These are phyloP conservation scores for Cladosporium sp. DNA, from an alignment of 2,329 filamentous ascomycete species.

Conservation along the genomic window DNA sequence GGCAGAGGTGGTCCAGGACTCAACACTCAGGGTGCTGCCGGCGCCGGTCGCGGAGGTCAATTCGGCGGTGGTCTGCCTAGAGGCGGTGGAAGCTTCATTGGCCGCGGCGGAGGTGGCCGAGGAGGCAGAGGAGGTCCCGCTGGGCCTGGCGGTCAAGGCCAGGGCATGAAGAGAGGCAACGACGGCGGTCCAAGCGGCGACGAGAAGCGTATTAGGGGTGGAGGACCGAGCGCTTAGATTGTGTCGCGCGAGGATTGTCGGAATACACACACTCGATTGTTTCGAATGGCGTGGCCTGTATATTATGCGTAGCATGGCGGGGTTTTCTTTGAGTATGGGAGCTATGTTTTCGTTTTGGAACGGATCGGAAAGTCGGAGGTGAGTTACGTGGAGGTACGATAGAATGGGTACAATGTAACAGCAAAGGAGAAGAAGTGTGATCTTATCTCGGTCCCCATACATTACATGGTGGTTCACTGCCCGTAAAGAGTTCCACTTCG, in stretches of 20 bases:
- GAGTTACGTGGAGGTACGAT: not conserved
- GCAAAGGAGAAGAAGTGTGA: not conserved
- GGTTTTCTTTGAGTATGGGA: not conserved
- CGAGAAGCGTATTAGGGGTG: constrained; percentile 18
- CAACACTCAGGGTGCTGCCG: constrained; percentile 14
- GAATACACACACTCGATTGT: not conserved
- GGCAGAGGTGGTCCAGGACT: constrained; percentile 22
- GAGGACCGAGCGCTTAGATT: constrained; percentile 3
- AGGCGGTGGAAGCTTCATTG: constrained; percentile 16
- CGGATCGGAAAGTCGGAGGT: not conserved
- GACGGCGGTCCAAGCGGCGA: constrained; percentile 16
- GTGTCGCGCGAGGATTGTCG: no score
- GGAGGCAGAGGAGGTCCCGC: constrained; percentile 15
- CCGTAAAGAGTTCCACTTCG: no score
- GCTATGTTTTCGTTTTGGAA: not conserved
- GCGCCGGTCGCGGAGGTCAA: constrained; percentile 9
- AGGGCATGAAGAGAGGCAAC: constrained; percentile 11
- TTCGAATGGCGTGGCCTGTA: not conserved
- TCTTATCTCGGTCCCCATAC: not conserved
- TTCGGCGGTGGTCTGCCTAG: constrained; percentile 11
- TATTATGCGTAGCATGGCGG: constrained; percentile 6
- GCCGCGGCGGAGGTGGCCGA: constrained; percentile 25
- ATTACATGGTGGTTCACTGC: not conserved
- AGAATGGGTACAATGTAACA: not conserved
- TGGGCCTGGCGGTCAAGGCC: not conserved